These are phyloP conservation scores for Exophiala bonariae DNA, from an alignment of 2,329 filamentous ascomycete species.

Conservation along the genomic window DNA sequence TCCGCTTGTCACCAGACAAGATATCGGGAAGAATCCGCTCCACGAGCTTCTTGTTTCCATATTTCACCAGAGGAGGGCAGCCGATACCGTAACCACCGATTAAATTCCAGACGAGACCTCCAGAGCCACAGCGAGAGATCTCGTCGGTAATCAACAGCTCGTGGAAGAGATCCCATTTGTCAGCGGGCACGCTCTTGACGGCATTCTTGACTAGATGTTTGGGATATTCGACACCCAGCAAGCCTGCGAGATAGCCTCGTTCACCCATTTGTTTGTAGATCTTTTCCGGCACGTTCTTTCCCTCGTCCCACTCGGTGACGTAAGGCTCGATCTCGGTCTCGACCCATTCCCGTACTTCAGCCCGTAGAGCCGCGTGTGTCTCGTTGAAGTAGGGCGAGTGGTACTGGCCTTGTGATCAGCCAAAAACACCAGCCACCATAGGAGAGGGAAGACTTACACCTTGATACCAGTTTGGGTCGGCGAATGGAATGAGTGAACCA, in stretches of 20 bases:
- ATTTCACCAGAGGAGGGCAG: constrained; percentile 86
- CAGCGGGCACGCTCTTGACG: constrained; percentile 75
- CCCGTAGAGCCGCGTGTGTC: constrained; percentile 84
- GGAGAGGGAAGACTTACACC: constrained; percentile 59
- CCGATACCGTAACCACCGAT: constrained; percentile 97
- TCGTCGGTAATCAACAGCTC: constrained; percentile 95
- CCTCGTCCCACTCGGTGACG: constrained; percentile 96
- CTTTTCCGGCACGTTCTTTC: constrained; percentile 79
- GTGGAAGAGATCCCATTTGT: constrained; percentile 98
- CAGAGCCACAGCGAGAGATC: constrained; percentile 81
- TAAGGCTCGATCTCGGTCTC: constrained; percentile 85
- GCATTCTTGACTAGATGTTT: constrained; percentile 69
- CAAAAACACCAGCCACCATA: background rate
- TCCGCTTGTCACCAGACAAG: constrained; percentile 88
- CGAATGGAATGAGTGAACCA: constrained; percentile 85
- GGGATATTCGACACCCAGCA: constrained; percentile 79
- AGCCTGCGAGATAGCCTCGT: constrained; percentile 84
- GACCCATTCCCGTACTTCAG: constrained; percentile 90
- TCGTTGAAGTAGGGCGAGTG: constrained; percentile 97
- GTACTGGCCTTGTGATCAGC: constrained; percentile 57
- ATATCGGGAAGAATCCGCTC: constrained; percentile 88
- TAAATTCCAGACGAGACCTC: constrained; percentile 95
- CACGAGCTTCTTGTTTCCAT: constrained; percentile 80
- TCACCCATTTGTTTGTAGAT: constrained; percentile 97
- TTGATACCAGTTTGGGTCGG: constrained; percentile 93